Evolutionary conservation across 1,139 yeast genomes (phyloP), one percentile per base, ranked within the genome.

Genomic region (Taiozyma sp.): DNA sequence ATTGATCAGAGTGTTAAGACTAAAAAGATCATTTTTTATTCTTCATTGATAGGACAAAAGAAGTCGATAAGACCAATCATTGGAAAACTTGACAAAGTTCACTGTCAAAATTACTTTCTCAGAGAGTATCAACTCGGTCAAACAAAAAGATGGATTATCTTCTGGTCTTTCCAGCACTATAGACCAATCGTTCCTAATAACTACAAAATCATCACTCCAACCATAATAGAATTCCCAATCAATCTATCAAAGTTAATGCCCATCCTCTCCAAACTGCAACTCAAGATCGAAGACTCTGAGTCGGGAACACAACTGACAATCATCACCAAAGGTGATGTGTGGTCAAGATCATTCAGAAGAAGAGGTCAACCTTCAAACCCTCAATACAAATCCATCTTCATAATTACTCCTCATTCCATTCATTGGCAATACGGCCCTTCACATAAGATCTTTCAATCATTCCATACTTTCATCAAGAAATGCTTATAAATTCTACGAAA

Each of bases 111-210:
- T 48, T 74, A 63, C 60, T 60, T 63, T 48, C 50, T 74, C 23
- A 60, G 67, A 52, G 58, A 63, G 55, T 63, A 67, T 44, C 66
- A 65, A 27, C 56, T 66, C 39, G 70, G 72, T 1, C 50, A 52
- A 1, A 65, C 79, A 0, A 60, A 65, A 28, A 58, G 79, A 45
- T 75, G 79, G 79, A 61, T 71, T 4, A 48, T 74, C 1, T 75
- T 67, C 34, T 75, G 80, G 80, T 67, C 72, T 2, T 63, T 61
- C 48, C 49, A 57, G 5, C 13, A 12, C 8, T 24, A 16, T n/a
- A 57, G 65, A 28, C 60, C 63, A 0, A 24, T 24, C 8, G 44
- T 58, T 5, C 12, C 47, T 32, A 48, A 48, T 19, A 22, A 42
- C 8, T 50, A 45, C 38, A 56, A 51, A 34, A 24, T 42, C 9